These are phyloP conservation scores for Citrus sp. DNA, from an alignment of 345 rosid genomes.

Conservation along the genomic window DNA sequence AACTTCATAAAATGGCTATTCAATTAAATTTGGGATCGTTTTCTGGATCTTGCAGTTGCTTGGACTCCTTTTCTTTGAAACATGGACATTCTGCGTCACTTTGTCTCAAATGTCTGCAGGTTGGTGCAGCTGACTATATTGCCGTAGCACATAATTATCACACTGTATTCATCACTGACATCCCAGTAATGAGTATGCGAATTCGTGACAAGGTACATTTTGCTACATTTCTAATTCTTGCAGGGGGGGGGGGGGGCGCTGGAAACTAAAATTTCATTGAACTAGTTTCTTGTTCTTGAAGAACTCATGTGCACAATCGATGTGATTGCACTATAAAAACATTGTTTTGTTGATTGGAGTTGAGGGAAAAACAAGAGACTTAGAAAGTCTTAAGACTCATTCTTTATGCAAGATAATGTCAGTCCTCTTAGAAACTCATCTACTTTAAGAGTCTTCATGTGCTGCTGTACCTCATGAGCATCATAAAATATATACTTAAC, in stretches of 20 bases:
- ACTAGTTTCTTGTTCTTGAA: background rate
- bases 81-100: background rate
- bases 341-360: background rate
- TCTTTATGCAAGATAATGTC: background rate
- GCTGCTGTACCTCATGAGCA: background rate
- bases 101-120: slow-evolving; percentile 28
- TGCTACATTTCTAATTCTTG: background rate
- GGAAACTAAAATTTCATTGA: background rate
- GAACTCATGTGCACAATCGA: background rate
- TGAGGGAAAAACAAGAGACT: background rate
- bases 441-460: background rate
- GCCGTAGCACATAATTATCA: slow-evolving; percentile 79
- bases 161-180: slow-evolving; percentile 73
- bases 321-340: background rate
- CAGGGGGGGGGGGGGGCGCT: background rate
- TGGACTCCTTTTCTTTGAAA: background rate
- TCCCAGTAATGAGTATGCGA: slow-evolving; percentile 82
- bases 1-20: background rate
- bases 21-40: background rate
- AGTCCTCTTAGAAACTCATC: background rate
- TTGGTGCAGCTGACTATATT: slow-evolving; percentile 94
- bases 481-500: background rate
- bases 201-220: slow-evolving; percentile 74
- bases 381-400: background rate
- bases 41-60: background rate